Evolutionary conservation across 2,329 filamentous ascomycete genomes (phyloP), one percentile per base, ranked within the genome.

Genomic region (Ploettnerulaceae sp.): DNA sequence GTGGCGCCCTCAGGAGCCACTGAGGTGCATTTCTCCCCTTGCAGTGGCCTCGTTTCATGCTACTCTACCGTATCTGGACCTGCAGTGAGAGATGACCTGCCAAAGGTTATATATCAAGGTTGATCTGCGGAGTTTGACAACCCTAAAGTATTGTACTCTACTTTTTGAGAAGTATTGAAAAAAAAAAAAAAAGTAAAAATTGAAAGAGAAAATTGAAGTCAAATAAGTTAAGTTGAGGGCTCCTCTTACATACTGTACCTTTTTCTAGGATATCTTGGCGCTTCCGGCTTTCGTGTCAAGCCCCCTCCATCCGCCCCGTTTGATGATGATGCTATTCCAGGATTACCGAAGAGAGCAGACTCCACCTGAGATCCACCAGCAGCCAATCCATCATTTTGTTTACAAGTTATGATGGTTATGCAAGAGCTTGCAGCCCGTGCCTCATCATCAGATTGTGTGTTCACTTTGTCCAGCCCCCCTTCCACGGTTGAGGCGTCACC

Each of bases 11-110:
- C 5, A 2, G 9, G 5, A 7, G 25, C 37, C 24, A 40, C 28
- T 40, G 37, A 11, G 17, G 6, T 15, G 37, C 37, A 20, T 29
- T 40, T 40, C 37, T 40, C 37, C 31, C 37, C 37, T 29, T 31
- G 37, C 37, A 40, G 37, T 40, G 37, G 37, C 37, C 25, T 31
- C 9, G 37, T 40, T 40, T 40, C 37, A 40, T 29, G 17, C 20
- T 40, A 9, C n/a, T n/a, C n/a, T n/a, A n/a, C n/a, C 4, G 15
- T 35, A 17, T 20, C 32, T 31, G 37, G 25, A 29, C 22, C 15
- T n/a, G n/a, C 15, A 21, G 32, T 35, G n/a, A 3, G 20, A 8
- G 32, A 17, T 12, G 32, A 39, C 24, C 24, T 22, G 36, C 18
- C 8, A 17, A 29, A 35, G 32, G 8, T 18, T 20, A 17, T 7